A percentile compares a stretch with the other conserved stretches of the same genome.
Evolutionary conservation across 2,329 filamentous ascomycete genomes (phyloP).

Genomic region (Nannizziopsis arthrosporioides): DNA sequence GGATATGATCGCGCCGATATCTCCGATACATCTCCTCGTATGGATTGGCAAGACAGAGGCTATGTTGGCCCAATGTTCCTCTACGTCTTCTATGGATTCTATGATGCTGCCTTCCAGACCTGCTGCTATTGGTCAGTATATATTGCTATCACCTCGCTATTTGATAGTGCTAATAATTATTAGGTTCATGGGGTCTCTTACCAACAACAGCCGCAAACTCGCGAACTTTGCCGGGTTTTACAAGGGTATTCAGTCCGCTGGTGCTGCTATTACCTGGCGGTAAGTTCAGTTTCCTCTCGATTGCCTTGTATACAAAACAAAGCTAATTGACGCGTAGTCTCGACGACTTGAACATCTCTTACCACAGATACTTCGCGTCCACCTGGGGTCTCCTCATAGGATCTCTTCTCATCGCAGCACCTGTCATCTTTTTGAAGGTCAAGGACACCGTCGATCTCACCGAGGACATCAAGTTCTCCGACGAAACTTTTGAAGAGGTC

Average conservation of each 20-base stretch:
- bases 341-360: conserved; percentile 51
- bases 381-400: conserved; percentile 66
- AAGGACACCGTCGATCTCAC: conserved; percentile 70
- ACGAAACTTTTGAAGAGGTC: conserved; percentile 69
- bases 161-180: background rate
- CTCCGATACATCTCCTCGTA: conserved; percentile 18
- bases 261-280: conserved; percentile 50
- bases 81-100: conserved; percentile 84
- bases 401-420: conserved; percentile 64
- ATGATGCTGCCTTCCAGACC: conserved; percentile 83
- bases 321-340: conserved; percentile 44
- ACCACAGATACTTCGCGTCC: conserved; percentile 58
- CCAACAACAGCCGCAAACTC: conserved; percentile 82
- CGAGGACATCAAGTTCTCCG: conserved; percentile 72
- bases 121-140: conserved; percentile 65
- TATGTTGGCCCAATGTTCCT: conserved; percentile 75
- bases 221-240: conserved; percentile 89
- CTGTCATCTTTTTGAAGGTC: conserved; percentile 68
- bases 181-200: conserved; percentile 83
- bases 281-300: conserved; percentile 19
- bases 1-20: conserved; percentile 41
- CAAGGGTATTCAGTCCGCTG: conserved; percentile 82
- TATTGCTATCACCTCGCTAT: background rate
- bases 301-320: background rate
- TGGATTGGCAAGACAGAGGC: conserved; percentile 37